Evolutionary conservation across 352 stramenopile genomes (phyloP), one percentile per base, ranked within the genome.

Genomic region (Globisporangium spinosum): DNA sequence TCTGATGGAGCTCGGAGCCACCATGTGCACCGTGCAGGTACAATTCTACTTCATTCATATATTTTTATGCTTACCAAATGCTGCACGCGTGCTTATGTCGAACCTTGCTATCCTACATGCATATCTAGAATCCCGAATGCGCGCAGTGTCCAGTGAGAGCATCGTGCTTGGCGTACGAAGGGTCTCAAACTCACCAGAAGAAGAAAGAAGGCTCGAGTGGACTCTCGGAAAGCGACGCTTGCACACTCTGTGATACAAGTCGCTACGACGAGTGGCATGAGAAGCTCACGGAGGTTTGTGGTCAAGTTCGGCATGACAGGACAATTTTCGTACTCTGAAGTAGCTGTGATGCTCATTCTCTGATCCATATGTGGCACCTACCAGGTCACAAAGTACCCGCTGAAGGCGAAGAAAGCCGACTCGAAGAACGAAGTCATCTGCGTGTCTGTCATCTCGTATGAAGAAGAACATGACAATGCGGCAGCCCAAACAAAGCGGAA

Each of bases 1-100:
- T 5, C 67, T 99, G 7, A 99, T 99, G 98, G 98, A 99, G 77
- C 82, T 99, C 13, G 98, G 98, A 35, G 98, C 98, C 1, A 99
- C 97, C 2, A 88, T 99, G 47, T 99, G 89, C 71, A 94, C 86
- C 20, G 78, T 90, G 32, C 89, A 95, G 82, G 85, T 92, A 35
- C 22, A 32, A 32, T 32, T 32, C 29, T 32, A 32, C 29, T 32
- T 32, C 25, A 27, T 27, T 27, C 29, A 32, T 32, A 32, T 4
- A 32, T 32, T 7, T 7, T 0, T 32, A 32, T 7, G 29, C 7
- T 32, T 32, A 45, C 38, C 38, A 20, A 15, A 45, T 17, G 38
- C 1, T 45, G 38, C 12, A 15, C 29, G 38, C 38, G 12, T 45
- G 15, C 38, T 45, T 6, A 45, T 15, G 15, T 17, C 12, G 2